Conservation (phyloP, 1,284 basidiomycete genomes). For the Lentinus polychrous region DNA sequence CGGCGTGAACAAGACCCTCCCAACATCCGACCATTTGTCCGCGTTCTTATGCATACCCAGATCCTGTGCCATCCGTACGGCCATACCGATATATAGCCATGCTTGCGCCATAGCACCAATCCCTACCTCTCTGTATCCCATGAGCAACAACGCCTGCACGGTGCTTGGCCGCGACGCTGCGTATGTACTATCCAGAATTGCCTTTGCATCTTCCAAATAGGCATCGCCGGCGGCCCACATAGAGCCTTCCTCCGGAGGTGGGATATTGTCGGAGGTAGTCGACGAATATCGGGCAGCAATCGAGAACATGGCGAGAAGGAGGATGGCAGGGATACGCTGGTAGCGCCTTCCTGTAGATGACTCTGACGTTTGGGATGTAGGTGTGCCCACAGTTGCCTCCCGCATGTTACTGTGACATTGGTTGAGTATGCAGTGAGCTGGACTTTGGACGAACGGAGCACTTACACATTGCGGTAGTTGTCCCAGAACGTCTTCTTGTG, state of each 20-base stretch:
- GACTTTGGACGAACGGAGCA: constrained; percentile 2
- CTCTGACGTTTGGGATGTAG: neutral
- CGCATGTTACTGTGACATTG: neutral
- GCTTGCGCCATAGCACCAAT: constrained; percentile 84
- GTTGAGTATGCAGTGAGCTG: neutral
- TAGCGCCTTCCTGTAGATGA: constrained; percentile 28
- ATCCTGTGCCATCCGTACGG: constrained; percentile 81
- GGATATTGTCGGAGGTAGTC: constrained; percentile 21
- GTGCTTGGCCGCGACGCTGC: constrained; percentile 61
- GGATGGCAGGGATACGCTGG: constrained; percentile 52
- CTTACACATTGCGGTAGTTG: constrained; percentile 38
- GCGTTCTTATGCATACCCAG: constrained; percentile 79
- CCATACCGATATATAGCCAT: constrained; percentile 79
- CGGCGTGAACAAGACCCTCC: constrained; percentile 52
- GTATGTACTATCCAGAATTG: constrained; percentile 60
- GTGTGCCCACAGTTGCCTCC: neutral
- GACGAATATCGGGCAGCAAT: constrained; percentile 65
- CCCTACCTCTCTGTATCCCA: constrained; percentile 79
- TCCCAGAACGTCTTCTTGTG: constrained; percentile 67
- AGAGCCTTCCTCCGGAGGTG: constrained; percentile 40
- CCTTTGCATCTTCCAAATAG: constrained; percentile 65
- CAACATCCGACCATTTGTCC: constrained; percentile 62
- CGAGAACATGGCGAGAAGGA: constrained; percentile 74
- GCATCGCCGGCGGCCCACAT: constrained; percentile 82
- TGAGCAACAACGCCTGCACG: constrained; percentile 70